Percentiles rank a stretch among this genome's conserved stretches.
Evolutionary conservation across 2,329 filamentous ascomycete genomes (phyloP).

Genomic region (Emergomyces orientalis): DNA sequence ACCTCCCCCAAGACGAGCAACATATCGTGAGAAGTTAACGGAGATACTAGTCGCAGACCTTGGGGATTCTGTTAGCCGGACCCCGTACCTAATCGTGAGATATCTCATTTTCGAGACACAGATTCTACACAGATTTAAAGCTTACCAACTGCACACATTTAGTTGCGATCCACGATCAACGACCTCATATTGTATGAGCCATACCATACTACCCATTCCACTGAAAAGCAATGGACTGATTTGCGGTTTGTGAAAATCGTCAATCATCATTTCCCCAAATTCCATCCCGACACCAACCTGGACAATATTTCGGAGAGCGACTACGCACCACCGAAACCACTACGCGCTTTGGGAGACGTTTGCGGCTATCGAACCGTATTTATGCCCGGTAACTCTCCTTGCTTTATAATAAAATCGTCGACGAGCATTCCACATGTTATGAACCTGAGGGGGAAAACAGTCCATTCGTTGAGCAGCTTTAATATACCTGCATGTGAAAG

Average conservation of each 20-base stretch:
- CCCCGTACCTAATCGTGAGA: constrained; percentile 73
- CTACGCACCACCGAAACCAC: constrained; percentile 39
- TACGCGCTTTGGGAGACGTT: constrained; percentile 43
- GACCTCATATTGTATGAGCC: constrained; percentile 85
- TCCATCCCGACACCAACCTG: constrained; percentile 33
- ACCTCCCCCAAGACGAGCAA: constrained; percentile 58
- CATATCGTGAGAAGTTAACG: constrained; percentile 60
- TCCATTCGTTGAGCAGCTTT: constrained; percentile 65
- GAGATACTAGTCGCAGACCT: constrained; percentile 80
- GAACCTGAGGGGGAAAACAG: constrained; percentile 57
- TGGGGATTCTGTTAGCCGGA: constrained; percentile 60
- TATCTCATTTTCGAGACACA: background rate
- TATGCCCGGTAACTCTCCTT: constrained; percentile 67
- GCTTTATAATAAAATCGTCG: constrained; percentile 73
- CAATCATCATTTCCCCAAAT: constrained; percentile 58
- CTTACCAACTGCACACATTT: constrained; percentile 5
- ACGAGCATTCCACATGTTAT: constrained; percentile 67
- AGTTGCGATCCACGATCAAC: constrained; percentile 69
- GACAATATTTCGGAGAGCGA: background rate
- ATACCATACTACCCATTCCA: constrained; percentile 41
- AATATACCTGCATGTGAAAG: constrained; percentile 67
- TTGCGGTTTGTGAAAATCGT: constrained; percentile 68
- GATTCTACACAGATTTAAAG: background rate
- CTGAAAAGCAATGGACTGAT: constrained; percentile 19
- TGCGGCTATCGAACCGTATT: constrained; percentile 74